phyloP scores from a whole-genome alignment of 331 rosid genomes.

The Acacia pycnantha region DNA sequence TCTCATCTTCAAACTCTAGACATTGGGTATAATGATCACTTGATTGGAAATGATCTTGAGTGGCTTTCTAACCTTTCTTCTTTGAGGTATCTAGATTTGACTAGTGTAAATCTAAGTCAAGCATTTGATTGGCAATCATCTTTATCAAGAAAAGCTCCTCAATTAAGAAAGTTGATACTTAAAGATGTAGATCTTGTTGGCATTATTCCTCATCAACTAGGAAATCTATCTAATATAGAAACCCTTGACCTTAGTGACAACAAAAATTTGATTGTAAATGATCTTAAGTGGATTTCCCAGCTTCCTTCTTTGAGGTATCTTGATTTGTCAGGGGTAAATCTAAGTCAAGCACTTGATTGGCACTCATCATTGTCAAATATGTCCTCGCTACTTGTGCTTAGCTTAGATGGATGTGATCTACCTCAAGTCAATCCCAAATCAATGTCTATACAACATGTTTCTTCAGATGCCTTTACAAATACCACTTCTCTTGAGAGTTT shows the following conservation, averaged over 20 bases:
- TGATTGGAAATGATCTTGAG: no score
- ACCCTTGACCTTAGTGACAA: constrained; percentile 15
- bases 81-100: not conserved
- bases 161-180: not conserved
- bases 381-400: not conserved
- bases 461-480: not conserved
- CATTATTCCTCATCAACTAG: not conserved
- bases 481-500: not conserved
- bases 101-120: not conserved
- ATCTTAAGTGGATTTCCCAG: constrained; percentile 30
- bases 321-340: not conserved
- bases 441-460: no score
- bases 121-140: not conserved
- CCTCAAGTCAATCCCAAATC: not conserved
- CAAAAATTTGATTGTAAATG: not conserved
- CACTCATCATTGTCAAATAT: constrained; percentile 1
- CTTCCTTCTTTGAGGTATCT: constrained; percentile 31
- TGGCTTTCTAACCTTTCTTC: not conserved
- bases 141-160: not conserved
- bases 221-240: constrained; percentile 24
- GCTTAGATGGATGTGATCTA: not conserved
- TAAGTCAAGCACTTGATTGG: constrained; percentile 19
- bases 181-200: not conserved
- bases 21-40: no score
- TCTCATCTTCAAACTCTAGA: no score